Percentiles rank a stretch among this genome's conserved stretches.
phyloP scores from a whole-genome alignment of 1,284 basidiomycete genomes.

The Malassezia pachydermatis region DNA sequence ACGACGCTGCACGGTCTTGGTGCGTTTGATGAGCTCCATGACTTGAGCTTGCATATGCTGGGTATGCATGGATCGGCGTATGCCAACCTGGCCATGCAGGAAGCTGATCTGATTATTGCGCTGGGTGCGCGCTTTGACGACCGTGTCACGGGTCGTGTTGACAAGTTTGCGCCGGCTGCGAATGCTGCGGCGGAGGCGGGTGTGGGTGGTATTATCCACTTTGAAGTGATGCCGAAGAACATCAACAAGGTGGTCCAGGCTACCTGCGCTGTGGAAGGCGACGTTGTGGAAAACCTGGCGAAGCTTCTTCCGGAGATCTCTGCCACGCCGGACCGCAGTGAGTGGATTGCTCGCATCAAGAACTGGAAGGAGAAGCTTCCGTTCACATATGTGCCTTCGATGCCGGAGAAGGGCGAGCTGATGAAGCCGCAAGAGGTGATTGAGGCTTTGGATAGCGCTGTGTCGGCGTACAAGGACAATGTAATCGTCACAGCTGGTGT shows the following conservation, averaged over 20 bases:
- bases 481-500: constrained; percentile 86
- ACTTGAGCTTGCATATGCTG: constrained; percentile 83
- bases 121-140: constrained; percentile 94
- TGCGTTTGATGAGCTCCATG: constrained; percentile 79
- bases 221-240: constrained; percentile 97
- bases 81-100: constrained; percentile 93
- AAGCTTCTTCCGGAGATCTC: constrained; percentile 63
- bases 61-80: constrained; percentile 98
- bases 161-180: constrained; percentile 82
- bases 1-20: constrained; percentile 94
- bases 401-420: constrained; percentile 54
- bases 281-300: constrained; percentile 73
- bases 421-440: constrained; percentile 97
- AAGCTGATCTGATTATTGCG: constrained; percentile 93
- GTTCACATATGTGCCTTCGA: constrained; percentile 70
- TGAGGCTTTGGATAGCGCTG: constrained; percentile 67
- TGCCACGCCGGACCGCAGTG: constrained; percentile 51
- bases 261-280: constrained; percentile 82
- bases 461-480: constrained; percentile 67
- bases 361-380: constrained; percentile 80
- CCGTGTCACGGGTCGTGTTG: constrained; percentile 86
- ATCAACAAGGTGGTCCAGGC: constrained; percentile 98
- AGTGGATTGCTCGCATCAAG: constrained; percentile 63
- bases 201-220: constrained; percentile 92
- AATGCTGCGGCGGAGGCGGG: constrained; percentile 73